phyloP scores from a whole-genome alignment of 306 rosid species.

The Senna siamea region DNA sequence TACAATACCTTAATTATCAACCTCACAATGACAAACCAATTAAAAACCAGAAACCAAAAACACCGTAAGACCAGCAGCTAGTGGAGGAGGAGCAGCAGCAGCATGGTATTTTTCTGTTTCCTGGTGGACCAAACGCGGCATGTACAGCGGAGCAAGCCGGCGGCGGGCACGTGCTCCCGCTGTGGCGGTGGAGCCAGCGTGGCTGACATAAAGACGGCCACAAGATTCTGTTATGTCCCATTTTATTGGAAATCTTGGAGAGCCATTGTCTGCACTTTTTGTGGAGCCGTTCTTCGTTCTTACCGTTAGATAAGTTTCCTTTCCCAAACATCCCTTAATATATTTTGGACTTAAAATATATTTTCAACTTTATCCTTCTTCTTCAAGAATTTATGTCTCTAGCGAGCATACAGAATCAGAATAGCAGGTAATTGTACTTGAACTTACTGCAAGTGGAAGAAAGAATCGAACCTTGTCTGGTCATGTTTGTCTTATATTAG shows the following conservation, averaged over 20 bases:
- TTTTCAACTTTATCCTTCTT: no score
- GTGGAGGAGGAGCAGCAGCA: background rate
- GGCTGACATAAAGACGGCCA: conserved; percentile 78
- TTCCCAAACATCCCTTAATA: background rate
- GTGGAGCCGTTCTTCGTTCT: conserved; percentile 72
- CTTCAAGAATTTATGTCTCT: no score
- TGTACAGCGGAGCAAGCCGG: conserved; percentile 80
- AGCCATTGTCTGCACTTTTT: conserved; percentile 77
- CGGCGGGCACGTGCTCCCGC: conserved; percentile 79
- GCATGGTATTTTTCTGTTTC: conserved; percentile 81
- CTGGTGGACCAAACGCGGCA: conserved; percentile 74
- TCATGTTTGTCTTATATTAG: no score
- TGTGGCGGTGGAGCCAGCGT: conserved; percentile 95
- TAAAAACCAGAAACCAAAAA: background rate
- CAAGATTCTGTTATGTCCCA: conserved; percentile 86
- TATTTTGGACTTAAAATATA: no score
- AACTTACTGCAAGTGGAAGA: no score
- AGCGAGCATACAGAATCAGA: no score
- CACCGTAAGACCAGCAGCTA: background rate
- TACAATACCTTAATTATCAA: background rate
- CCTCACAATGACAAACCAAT: background rate
- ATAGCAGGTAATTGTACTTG: no score
- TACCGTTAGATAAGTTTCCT: conserved; percentile 38
- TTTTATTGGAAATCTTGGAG: conserved; percentile 84
- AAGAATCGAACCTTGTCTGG: no score